Percentiles rank a stretch among this genome's conserved stretches.
These are phyloP conservation scores for Paramecium tetraurelia DNA, from an alignment of 73 alveolate genomes.

Conservation along the genomic window DNA sequence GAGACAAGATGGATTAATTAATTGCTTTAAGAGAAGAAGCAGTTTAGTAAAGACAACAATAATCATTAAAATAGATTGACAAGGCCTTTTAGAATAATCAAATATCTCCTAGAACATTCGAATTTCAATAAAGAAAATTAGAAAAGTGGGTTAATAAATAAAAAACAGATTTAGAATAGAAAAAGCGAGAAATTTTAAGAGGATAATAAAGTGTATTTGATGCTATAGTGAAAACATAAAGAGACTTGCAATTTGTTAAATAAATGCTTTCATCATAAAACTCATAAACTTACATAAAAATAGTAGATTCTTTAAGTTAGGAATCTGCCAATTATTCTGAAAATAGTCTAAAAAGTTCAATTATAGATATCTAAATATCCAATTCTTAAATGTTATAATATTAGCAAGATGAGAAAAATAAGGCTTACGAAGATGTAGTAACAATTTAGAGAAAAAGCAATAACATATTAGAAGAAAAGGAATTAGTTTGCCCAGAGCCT, in stretches of 20 bases:
- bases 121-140: slow-evolving; percentile 33
- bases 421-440: background rate
- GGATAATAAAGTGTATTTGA: slow-evolving; percentile 66
- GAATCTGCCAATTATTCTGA: background rate
- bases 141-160: slow-evolving; percentile 73
- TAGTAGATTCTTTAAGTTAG: background rate
- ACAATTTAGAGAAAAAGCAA: background rate
- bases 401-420: background rate
- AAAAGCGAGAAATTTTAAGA: slow-evolving; percentile 63
- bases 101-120: slow-evolving; percentile 69
- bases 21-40: slow-evolving; percentile 73
- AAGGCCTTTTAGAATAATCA: slow-evolving; percentile 58
- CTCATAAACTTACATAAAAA: slow-evolving; percentile 16
- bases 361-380: background rate
- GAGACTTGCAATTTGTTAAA: background rate
- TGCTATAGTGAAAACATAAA: slow-evolving; percentile 67
- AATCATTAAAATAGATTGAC: slow-evolving; percentile 58
- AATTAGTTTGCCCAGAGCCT: background rate
- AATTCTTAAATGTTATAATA: background rate
- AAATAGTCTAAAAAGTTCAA: background rate
- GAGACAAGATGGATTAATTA: slow-evolving; percentile 62
- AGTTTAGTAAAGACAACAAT: slow-evolving; percentile 57
- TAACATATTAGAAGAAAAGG: background rate
- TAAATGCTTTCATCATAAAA: background rate
- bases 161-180: slow-evolving; percentile 62